A percentile compares a stretch with the other conserved stretches of the same genome.
Conservation (phyloP, 495 filamentous ascomycete species). For the Diplogelasinospora grovesii region DNA sequence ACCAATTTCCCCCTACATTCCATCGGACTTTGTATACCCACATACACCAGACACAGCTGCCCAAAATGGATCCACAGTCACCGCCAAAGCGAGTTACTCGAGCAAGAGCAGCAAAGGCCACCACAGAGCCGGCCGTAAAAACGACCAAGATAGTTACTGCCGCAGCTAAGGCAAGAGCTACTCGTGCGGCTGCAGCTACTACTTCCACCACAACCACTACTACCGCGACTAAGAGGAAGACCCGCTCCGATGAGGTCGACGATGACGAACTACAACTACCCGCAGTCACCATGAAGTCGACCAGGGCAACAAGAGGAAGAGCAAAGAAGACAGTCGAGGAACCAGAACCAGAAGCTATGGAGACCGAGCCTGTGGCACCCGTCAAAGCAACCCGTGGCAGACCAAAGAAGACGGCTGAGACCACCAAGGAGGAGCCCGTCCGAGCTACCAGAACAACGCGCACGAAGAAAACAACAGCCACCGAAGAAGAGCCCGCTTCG, state of each 20-base stretch:
- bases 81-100: constrained; percentile 56
- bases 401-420: constrained; percentile 35
- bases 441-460: constrained; percentile 28
- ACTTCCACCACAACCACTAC: constrained; percentile 15
- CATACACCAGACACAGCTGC: constrained; percentile 1
- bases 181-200: no score
- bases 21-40: constrained; percentile 1
- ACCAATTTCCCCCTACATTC: background rate
- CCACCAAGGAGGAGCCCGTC: constrained; percentile 18
- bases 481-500: constrained; percentile 14
- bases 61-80: constrained; percentile 39
- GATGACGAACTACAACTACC: constrained; percentile 30
- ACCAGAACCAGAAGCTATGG: constrained; percentile 8
- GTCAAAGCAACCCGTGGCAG: constrained; percentile 33
- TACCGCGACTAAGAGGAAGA: constrained; percentile 39
- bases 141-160: constrained; percentile 27
- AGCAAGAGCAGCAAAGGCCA: constrained; percentile 45
- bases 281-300: constrained; percentile 26
- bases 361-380: constrained; percentile 16
- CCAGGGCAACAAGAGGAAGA: constrained; percentile 32
- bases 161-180: constrained; percentile 33
- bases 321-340: constrained; percentile 35
- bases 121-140: constrained; percentile 29
- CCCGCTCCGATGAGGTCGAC: constrained; percentile 35
- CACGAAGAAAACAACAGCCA: constrained; percentile 24